Base-by-base conservation (phyloP, 1,284 basidiomycete species). In the Pseudozyma sp. region DNA sequence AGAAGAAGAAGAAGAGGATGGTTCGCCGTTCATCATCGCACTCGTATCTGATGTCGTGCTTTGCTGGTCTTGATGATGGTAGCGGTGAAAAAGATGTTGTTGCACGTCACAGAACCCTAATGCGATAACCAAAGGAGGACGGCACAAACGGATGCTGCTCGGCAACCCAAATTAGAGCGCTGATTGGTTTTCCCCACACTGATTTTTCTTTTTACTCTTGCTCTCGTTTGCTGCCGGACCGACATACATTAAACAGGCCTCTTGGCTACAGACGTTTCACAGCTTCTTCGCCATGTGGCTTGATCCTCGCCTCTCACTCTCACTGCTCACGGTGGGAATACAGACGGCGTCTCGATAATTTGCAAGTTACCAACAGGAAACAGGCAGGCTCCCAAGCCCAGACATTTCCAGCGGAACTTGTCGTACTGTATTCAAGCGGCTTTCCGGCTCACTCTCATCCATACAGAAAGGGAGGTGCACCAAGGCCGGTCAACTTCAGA, bases 171-270 rank as follows among this genome's bases (percentile, higher is more conserved):
- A 44, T 44, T 44, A 18, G 43, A 44, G 45, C 45, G 45, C 21
- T 44, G 48, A 50, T 50, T 50, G 48, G 31, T 8, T 18, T 5
- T 47, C 45, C 45, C 45, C 45, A 47, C 45, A 47, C 45, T 25
- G 18, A 19, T 19, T 19, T 44, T 47, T 9, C 11, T 5, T 44
- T 10, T 44, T 19, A 13, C 10, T 44, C 18, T 13, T 16, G 43
- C 18, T 31, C 6, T 31, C 25, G 25, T 6, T 6, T 31, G 25
- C 6, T 31, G 25, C 25, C 25, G 25, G 25, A 31, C 25, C 25
- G 25, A 31, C 6, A 31, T 31, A 31, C 25, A 6, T 31, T 31
- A 3, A 31, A 31, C 25, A 31, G 6, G 25, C 18, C 4, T 18
- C 4, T 44, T 16, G 13, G 43, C 39, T 40, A 40, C 3, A 8